Percentiles rank a stretch among this genome's conserved stretches.
These are phyloP conservation scores for Rhizopogon vesiculosus DNA, from an alignment of 768 basidiomycete genomes.

Conservation along the genomic window DNA sequence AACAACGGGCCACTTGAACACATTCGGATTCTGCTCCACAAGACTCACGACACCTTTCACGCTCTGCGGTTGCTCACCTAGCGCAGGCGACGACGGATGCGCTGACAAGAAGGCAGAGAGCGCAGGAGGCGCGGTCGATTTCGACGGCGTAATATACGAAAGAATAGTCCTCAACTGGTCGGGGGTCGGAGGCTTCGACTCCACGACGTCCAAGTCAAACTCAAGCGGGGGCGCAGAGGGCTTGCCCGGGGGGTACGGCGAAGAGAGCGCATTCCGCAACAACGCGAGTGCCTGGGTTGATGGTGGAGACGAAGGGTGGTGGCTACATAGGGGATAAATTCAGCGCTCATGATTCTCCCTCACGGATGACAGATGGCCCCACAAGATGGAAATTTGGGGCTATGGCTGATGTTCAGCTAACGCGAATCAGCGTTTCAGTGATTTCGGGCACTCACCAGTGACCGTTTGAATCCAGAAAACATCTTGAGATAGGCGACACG, in stretches of 20 bases:
- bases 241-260: slow-evolving; percentile 55
- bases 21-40: slow-evolving; percentile 50
- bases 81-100: slow-evolving; percentile 44
- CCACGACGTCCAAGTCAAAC: slow-evolving; percentile 71
- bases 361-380: background rate
- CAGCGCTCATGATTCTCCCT: background rate
- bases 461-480: slow-evolving; percentile 34
- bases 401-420: slow-evolving; percentile 8
- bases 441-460: slow-evolving; percentile 21
- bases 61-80: slow-evolving; percentile 34
- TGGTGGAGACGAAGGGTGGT: slow-evolving; percentile 59
- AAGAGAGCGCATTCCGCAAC: slow-evolving; percentile 53
- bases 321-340: slow-evolving; percentile 34
- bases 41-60: slow-evolving; percentile 44
- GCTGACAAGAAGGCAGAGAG: slow-evolving; percentile 50
- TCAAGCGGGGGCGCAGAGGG: slow-evolving; percentile 46
- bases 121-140: slow-evolving; percentile 28
- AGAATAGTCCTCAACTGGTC: slow-evolving; percentile 69
- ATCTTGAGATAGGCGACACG: slow-evolving; percentile 9
- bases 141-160: slow-evolving; percentile 40
- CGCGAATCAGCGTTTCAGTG: background rate
- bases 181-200: slow-evolving; percentile 54
- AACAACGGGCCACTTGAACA: slow-evolving; percentile 75
- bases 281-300: slow-evolving; percentile 58
- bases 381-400: slow-evolving; percentile 70